Evolutionary conservation across 148 eudicot species (phyloP).

Genomic region (Amaranthus cruentus): DNA sequence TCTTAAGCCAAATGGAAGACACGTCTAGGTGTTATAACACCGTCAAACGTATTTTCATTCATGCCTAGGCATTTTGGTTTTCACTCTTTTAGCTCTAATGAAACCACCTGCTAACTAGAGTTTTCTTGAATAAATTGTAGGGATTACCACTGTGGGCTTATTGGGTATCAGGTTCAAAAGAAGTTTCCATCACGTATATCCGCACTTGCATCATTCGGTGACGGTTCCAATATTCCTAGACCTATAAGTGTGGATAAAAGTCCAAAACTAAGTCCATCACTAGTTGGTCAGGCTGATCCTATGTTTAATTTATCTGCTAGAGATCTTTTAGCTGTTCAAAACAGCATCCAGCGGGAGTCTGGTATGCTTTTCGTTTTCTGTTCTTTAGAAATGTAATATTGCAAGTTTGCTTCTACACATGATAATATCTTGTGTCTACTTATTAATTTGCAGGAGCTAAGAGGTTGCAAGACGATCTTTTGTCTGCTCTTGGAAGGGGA

Average conservation of each 20-base stretch:
- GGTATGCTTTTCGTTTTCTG: conserved; percentile 14
- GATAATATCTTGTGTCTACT: not conserved
- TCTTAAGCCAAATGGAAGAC: not conserved
- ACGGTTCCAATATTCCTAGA: conserved; percentile 16
- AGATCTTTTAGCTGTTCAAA: conserved; percentile 10
- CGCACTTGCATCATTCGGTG: conserved; percentile 21
- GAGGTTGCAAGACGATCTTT: conserved; percentile 34
- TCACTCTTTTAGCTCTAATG: too few species aligned
- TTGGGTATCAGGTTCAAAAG: conserved; percentile 63
- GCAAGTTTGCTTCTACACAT: not conserved
- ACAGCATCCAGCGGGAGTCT: conserved; percentile 16
- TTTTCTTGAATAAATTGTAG: conserved; percentile 35
- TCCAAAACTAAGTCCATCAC: conserved; percentile 3
- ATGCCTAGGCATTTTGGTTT: not conserved
- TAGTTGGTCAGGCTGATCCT: conserved; percentile 5
- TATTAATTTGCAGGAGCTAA: conserved; percentile 30
- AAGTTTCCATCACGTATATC: conserved; percentile 27
- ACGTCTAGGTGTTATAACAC: not conserved
- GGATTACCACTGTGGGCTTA: conserved; percentile 78
- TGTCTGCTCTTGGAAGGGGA: conserved; percentile 35
- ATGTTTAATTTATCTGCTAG: conserved; percentile 20
- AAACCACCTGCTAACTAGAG: conserved; percentile 13
- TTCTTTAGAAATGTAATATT: too few species aligned
- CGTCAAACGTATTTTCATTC: not conserved
- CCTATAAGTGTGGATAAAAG: conserved; percentile 7